These are phyloP conservation scores for Epichloe aotearoae DNA, from an alignment of 2,329 filamentous ascomycete species.

Conservation along the genomic window DNA sequence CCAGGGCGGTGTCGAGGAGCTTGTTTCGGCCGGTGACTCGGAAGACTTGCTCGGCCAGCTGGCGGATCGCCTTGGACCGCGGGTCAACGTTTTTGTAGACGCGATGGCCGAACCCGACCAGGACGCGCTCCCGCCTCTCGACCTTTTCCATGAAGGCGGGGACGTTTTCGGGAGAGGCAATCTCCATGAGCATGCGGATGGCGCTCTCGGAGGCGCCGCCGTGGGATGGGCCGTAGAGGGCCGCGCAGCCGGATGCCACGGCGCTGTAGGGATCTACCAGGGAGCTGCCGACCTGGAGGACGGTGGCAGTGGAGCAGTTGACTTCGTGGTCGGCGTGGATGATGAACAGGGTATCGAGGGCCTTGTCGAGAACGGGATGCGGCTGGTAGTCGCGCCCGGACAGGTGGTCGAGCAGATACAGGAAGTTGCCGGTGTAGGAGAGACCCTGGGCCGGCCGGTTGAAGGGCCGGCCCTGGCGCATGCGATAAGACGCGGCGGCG, in stretches of 20 bases:
- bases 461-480: conserved; percentile 37
- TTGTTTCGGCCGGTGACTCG: conserved; percentile 36
- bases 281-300: conserved; percentile 42
- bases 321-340: conserved; percentile 47
- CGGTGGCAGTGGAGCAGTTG: conserved; percentile 42
- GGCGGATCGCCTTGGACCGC: conserved; percentile 33
- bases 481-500: conserved; percentile 37
- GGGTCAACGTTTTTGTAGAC: conserved; percentile 42
- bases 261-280: conserved; percentile 42
- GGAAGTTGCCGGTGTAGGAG: conserved; percentile 41
- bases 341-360: conserved; percentile 40
- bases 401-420: conserved; percentile 39
- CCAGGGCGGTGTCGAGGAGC: conserved; percentile 34
- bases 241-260: conserved; percentile 37
- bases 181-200: conserved; percentile 38
- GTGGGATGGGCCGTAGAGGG: conserved; percentile 43
- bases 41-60: conserved; percentile 36
- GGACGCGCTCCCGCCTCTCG: conserved; percentile 34
- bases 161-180: conserved; percentile 36
- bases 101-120: conserved; percentile 43
- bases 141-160: conserved; percentile 36
- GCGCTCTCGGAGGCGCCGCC: conserved; percentile 46
- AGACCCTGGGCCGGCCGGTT: conserved; percentile 32
- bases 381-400: conserved; percentile 33
- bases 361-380: conserved; percentile 34